Conservation (phyloP, 2,329 filamentous ascomycete genomes). For the Cyclaneusma minus region DNA sequence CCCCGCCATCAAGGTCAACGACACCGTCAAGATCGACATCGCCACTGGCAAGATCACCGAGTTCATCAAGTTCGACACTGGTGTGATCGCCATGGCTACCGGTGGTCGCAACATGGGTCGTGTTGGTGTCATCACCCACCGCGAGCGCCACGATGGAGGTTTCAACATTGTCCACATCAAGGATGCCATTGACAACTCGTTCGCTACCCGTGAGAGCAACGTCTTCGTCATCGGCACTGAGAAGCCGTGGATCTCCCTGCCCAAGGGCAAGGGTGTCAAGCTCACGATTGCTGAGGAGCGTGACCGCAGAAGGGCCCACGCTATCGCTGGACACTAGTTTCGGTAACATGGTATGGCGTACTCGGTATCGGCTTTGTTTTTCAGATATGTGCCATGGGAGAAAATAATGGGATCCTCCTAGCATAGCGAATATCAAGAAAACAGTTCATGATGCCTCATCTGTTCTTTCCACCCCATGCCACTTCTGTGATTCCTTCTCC, state of each 20-base stretch:
- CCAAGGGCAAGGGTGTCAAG: constrained; percentile 99
- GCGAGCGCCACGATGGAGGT: constrained; percentile 98
- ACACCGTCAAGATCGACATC: constrained; percentile 98
- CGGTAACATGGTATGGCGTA: too few species aligned
- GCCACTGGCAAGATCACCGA: constrained; percentile 94
- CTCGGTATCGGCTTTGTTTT: too few species aligned
- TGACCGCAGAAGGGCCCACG: constrained; percentile 75
- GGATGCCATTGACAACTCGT: constrained; percentile 99
- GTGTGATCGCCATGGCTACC: constrained; percentile 94
- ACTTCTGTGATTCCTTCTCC: too few species aligned
- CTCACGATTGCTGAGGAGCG: constrained; percentile 97
- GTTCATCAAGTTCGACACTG: constrained; percentile 98
- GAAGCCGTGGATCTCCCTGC: constrained; percentile 98
- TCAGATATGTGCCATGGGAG: too few species aligned
- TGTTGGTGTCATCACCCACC: constrained; percentile 99
- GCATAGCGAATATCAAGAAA: too few species aligned
- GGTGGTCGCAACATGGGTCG: constrained; percentile 99
- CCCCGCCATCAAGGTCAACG: constrained; percentile 97
- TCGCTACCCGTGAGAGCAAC: constrained; percentile 98
- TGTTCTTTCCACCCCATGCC: too few species aligned
- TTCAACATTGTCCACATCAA: constrained; percentile 99
- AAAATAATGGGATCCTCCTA: too few species aligned
- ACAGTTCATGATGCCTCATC: too few species aligned
- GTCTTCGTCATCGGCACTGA: constrained; percentile 98
- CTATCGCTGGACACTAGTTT: constrained; percentile 19